Percentiles rank a stretch among this genome's conserved stretches.
phyloP scores from a whole-genome alignment of 805 yeast genomes.

The Schizosaccharomyces pombe region DNA sequence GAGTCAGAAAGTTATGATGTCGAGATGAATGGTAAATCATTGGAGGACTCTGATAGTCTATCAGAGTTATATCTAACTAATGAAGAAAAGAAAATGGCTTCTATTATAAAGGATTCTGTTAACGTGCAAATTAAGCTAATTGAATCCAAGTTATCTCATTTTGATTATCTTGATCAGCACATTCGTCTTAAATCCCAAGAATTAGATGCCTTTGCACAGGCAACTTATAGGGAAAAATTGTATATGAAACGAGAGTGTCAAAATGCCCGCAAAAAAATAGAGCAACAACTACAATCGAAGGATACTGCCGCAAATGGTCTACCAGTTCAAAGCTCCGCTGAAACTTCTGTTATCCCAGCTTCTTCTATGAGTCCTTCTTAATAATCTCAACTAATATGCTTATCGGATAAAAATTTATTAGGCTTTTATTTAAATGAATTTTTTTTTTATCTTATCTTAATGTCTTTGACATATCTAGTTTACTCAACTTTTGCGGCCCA shows the following conservation, averaged over 20 bases:
- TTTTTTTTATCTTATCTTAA: too few species aligned
- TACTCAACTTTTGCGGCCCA: too few species aligned
- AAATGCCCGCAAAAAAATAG: not conserved
- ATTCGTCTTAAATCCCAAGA: not conserved
- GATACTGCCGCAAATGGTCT: not conserved
- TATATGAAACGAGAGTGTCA: not conserved
- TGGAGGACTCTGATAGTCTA: not conserved
- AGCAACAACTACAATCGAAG: not conserved
- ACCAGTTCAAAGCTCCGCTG: not conserved
- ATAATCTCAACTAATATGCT: too few species aligned
- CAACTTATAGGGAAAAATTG: not conserved
- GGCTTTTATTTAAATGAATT: too few species aligned
- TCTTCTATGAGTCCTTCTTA: too few species aligned
- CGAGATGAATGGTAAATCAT: not conserved
- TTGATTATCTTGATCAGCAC: not conserved
- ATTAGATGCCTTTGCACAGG: not conserved
- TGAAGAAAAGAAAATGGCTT: not conserved
- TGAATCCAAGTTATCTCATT: not conserved
- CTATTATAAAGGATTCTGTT: not conserved
- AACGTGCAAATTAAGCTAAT: not conserved
- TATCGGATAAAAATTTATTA: too few species aligned
- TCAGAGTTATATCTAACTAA: not conserved
- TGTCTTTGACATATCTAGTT: too few species aligned
- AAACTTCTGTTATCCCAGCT: not conserved
- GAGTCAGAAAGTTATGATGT: not conserved